Conservation (phyloP, 73 alveolate species). For the Halteria grandinella region DNA sequence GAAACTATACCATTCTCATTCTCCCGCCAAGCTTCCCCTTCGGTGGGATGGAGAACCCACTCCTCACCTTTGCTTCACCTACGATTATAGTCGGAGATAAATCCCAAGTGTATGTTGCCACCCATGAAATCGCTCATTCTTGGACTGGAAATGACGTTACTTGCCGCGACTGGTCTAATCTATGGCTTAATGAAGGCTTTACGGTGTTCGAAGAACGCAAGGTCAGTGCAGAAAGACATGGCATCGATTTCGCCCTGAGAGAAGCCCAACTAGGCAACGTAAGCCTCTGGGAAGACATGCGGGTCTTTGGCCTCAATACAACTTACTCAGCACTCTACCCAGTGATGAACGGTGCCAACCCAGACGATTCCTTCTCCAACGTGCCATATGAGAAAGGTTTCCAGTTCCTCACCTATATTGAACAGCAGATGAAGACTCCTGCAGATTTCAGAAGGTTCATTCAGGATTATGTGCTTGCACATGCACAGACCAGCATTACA, state of each 20-base stretch:
- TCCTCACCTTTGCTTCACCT: conserved; percentile 87
- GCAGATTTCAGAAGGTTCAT: conserved; percentile 40
- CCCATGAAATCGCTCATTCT: conserved; percentile 89
- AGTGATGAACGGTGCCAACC: conserved; percentile 58
- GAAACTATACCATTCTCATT: conserved; percentile 76
- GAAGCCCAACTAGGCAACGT: conserved; percentile 59
- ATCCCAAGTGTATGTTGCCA: conserved; percentile 76
- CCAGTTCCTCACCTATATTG: conserved; percentile 73
- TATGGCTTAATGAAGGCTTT: conserved; percentile 94
- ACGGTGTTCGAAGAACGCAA: conserved; percentile 80
- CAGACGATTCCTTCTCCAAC: conserved; percentile 52
- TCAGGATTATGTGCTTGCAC: background rate
- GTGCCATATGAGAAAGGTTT: conserved; percentile 83
- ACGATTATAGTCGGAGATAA: conserved; percentile 80
- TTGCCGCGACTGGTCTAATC: conserved; percentile 81
- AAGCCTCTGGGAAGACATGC: conserved; percentile 57
- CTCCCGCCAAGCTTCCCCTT: conserved; percentile 92
- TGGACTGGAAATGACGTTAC: conserved; percentile 91
- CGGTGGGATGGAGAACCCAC: conserved; percentile 96
- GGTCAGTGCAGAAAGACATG: conserved; percentile 45
- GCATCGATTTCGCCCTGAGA: conserved; percentile 24
- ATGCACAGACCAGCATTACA: background rate
- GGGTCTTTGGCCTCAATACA: conserved; percentile 53
- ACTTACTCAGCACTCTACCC: conserved; percentile 62
- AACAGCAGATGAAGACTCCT: conserved; percentile 32